Conservation (phyloP, 352 stramenopile genomes). For the Pythium myriotylum region DNA sequence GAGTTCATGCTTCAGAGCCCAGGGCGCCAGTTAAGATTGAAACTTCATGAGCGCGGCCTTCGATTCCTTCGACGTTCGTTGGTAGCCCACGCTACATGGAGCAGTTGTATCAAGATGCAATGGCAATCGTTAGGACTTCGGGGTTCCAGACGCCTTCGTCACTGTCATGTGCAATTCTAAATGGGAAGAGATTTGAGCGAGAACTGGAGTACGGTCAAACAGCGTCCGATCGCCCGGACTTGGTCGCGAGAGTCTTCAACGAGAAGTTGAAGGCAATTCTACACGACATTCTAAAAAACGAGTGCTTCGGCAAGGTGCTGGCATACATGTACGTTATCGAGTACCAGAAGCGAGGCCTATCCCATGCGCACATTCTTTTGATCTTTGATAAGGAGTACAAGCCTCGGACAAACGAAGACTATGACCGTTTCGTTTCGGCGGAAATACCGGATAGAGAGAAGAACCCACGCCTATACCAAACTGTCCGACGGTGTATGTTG, state of each 20-base stretch:
- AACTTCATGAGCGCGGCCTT: constrained; percentile 2
- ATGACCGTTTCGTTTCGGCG: constrained; percentile 27
- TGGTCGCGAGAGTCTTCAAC: too few relatives aligned
- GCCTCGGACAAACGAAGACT: not conserved
- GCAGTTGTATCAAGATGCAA: constrained; percentile 30
- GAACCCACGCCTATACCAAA: constrained; percentile 10
- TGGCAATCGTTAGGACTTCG: constrained; percentile 36
- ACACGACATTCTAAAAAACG: too few relatives aligned
- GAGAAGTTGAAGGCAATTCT: too few relatives aligned
- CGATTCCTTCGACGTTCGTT: not conserved
- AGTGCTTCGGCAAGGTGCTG: too few relatives aligned
- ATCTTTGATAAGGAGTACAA: constrained; percentile 42
- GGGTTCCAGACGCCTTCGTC: constrained; percentile 46
- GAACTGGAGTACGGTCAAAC: constrained; percentile 9
- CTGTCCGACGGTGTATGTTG: constrained; percentile 6
- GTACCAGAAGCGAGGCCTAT: constrained; percentile 38
- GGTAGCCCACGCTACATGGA: too few relatives aligned
- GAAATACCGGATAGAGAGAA: constrained; percentile 23
- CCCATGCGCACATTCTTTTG: constrained; percentile 49
- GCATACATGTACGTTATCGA: too few relatives aligned
- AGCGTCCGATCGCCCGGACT: constrained; percentile 22
- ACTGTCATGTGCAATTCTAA: constrained; percentile 54
- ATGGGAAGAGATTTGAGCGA: constrained; percentile 43
- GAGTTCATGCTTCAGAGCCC: too few relatives aligned
- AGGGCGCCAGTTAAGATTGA: not conserved